Percentiles rank a stretch among this genome's conserved stretches.
Evolutionary conservation across 1,284 basidiomycete genomes (phyloP).

Genomic region (Tilletiopsis washingtonensis): DNA sequence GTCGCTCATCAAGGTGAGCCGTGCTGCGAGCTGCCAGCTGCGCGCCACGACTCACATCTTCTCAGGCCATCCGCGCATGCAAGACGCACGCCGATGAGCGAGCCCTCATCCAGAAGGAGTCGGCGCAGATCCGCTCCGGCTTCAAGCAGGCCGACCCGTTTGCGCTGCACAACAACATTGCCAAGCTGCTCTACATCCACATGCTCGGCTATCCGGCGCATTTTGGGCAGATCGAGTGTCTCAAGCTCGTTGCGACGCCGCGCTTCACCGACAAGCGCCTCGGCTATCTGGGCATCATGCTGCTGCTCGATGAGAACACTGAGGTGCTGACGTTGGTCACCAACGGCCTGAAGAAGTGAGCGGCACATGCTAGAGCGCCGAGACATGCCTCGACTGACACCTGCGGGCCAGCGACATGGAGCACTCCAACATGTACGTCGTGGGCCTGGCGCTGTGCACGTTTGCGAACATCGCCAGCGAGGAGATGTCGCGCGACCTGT

Average conservation of each 20-base stretch:
- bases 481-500: conserved; percentile 46
- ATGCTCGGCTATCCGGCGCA: conserved; percentile 99
- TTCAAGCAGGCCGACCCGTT: conserved; percentile 78
- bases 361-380: conserved; percentile 11
- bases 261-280: conserved; percentile 93
- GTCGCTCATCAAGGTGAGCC: conserved; percentile 47
- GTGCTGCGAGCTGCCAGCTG: not conserved
- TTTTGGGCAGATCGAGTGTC: conserved; percentile 98
- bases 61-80: conserved; percentile 47
- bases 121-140: conserved; percentile 90
- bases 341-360: conserved; percentile 95
- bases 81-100: conserved; percentile 98
- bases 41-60: not conserved
- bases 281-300: conserved; percentile 96
- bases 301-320: conserved; percentile 93
- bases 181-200: conserved; percentile 97
- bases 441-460: conserved; percentile 92
- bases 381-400: not conserved
- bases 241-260: conserved; percentile 97
- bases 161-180: conserved; percentile 93
- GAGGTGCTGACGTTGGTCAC: conserved; percentile 96
- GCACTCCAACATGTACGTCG: conserved; percentile 97
- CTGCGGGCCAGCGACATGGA: conserved; percentile 99
- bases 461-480: conserved; percentile 99
- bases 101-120: conserved; percentile 93